Conservation (phyloP, 768 basidiomycete species). For the Brasilioporus rufonigricans region DNA sequence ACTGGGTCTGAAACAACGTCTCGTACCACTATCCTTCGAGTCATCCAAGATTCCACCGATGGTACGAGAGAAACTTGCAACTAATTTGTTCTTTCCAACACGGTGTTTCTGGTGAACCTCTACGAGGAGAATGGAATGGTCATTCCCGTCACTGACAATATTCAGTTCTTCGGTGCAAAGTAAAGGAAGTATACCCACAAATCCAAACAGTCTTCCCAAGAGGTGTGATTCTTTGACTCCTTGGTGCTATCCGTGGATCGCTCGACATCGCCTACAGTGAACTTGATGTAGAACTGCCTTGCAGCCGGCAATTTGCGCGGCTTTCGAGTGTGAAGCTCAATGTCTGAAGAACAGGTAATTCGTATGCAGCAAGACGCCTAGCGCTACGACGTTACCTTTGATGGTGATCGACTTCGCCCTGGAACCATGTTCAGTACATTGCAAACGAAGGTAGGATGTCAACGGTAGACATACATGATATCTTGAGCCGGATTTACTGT, state of each 20-base stretch:
- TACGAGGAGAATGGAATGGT: not conserved
- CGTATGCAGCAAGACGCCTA: not conserved
- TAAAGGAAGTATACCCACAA: not conserved
- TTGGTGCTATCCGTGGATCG: not conserved
- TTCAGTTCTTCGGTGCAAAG: not conserved
- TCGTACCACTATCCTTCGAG: not conserved
- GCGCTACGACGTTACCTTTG: not conserved
- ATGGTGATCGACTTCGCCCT: not conserved
- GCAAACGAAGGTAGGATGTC: not conserved
- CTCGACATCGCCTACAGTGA: not conserved
- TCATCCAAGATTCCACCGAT: not conserved
- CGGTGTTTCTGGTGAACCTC: not conserved
- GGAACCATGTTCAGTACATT: not conserved
- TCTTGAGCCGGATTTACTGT: not conserved
- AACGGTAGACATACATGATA: not conserved
- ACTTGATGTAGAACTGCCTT: not conserved
- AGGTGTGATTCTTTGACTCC: not conserved
- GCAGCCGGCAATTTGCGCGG: too few relatives aligned
- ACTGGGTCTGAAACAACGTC: not conserved
- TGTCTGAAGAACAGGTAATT: not conserved
- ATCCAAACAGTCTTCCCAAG: not conserved
- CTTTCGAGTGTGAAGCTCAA: not conserved
- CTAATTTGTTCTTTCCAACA: not conserved
- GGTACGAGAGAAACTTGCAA: not conserved
- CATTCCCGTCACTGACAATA: not conserved